Percentiles rank a stretch among this genome's conserved stretches.
Evolutionary conservation across 495 filamentous ascomycete genomes (phyloP).

Genomic region (Penicillium coprophilum): DNA sequence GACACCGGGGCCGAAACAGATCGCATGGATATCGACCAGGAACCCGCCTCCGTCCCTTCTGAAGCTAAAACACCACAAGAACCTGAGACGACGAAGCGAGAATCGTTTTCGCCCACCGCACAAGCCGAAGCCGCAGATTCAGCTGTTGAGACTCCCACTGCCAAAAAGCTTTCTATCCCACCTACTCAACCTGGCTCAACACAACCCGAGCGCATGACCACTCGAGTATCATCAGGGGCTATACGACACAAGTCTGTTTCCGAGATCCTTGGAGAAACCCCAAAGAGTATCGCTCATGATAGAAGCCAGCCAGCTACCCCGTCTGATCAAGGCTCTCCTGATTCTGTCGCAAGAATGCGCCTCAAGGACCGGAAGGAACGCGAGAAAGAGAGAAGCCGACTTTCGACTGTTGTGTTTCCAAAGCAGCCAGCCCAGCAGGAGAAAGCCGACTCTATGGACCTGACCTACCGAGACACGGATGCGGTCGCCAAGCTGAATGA

Average conservation of each 20-base stretch:
- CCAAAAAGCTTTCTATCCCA: conserved; percentile 20
- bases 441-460: conserved; percentile 37
- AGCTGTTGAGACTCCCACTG: conserved; percentile 8
- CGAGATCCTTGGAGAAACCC: conserved; percentile 66
- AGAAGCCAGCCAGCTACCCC: conserved; percentile 26
- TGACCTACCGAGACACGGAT: conserved; percentile 46
- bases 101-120: conserved; percentile 21
- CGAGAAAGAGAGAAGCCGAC: conserved; percentile 61
- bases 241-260: conserved; percentile 71
- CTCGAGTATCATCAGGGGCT: conserved; percentile 62
- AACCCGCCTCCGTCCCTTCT: conserved; percentile 8
- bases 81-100: conserved; percentile 9
- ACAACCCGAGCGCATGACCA: conserved; percentile 59
- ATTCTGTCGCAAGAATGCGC: conserved; percentile 49
- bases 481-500: conserved; percentile 50
- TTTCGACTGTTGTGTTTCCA: conserved; percentile 80
- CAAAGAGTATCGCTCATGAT: conserved; percentile 43
- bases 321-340: conserved; percentile 41
- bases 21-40: conserved; percentile 25
- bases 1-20: conserved; percentile 20
- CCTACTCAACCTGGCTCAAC: conserved; percentile 29
- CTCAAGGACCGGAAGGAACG: conserved; percentile 57
- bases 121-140: conserved; percentile 14
- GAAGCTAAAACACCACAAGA: conserved; percentile 19
- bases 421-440: conserved; percentile 52